Base-by-base conservation (phyloP, 805 yeast species). In the Lachancea lanzarotensis region DNA sequence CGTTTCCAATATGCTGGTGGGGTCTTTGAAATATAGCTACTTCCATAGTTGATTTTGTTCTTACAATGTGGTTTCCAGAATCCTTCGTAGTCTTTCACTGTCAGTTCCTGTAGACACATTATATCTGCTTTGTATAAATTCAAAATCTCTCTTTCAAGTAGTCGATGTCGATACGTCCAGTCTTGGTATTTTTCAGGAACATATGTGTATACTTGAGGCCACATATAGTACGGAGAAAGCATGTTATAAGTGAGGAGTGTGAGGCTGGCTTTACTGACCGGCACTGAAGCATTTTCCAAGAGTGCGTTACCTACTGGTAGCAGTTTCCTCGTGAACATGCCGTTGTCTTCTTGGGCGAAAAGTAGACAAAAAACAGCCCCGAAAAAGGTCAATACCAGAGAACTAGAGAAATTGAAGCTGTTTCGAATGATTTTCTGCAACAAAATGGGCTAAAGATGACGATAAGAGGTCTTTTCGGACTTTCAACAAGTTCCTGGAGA, bases 71-170 rank as follows among this genome's bases (percentile, higher is more conserved):
- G 56, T 20, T 56, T 51, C 80, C 79, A 75, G 33, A 61, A 63
- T 6, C 55, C 49, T 10, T 62, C 39, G 48, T 70, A 75, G n/a
- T 70, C 68, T 16, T 57, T 57, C 18, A 62, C 54, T 17, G 76
- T 78, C 67, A 76, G 60, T 59, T 76, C 81, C 50, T 76, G 81
- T 46, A 76, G 65, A 54, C 84, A 80, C 80, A 80, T 75, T 8
- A 80, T 72, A 52, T 79, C 84, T 17, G 78, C 72, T 13, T 52
- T 51, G 51, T 73, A 62, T 5, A 45, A 40, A 1, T 57, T 41
- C 36, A 72, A 66, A 22, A 63, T 38, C 42, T 63, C 67, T 9
- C 55, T 48, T 44, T 72, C 68, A 31, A 79, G 51, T 42, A 76
- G 63, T 5, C 55, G 48, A 43, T 76, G 71, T 47, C 84, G 52